phyloP scores from a whole-genome alignment of 129 eudicot species.

The Saussurea involucrata region DNA sequence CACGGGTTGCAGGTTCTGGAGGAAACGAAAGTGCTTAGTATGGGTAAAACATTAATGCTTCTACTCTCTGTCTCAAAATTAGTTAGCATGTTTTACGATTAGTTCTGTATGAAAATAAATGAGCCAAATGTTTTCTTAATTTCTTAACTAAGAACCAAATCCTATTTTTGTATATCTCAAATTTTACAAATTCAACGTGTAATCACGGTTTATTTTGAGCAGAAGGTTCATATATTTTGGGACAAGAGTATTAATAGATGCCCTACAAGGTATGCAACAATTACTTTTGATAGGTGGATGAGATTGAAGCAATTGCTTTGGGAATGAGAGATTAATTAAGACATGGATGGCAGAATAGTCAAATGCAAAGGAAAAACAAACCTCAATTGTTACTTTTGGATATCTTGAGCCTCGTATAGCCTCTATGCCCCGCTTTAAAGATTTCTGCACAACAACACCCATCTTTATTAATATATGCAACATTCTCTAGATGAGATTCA shows the following conservation, averaged over 20 bases:
- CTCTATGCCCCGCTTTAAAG: slow-evolving; percentile 26
- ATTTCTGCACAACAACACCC: slow-evolving; percentile 34
- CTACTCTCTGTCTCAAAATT: background rate
- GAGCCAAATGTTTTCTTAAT: background rate
- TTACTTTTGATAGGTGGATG: background rate
- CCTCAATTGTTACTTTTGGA: slow-evolving; percentile 44
- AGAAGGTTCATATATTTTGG: background rate
- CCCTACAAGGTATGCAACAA: background rate
- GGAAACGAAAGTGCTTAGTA: slow-evolving; percentile 6
- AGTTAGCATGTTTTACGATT: background rate
- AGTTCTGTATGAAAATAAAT: background rate
- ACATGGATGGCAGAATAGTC: background rate
- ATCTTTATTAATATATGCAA: background rate
- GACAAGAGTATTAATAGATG: background rate
- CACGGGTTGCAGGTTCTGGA: slow-evolving; percentile 16
- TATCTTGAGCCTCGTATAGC: slow-evolving; percentile 17
- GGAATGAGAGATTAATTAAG: background rate
- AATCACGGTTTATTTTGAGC: background rate
- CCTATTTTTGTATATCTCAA: background rate
- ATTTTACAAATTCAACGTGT: background rate
- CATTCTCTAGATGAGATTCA: background rate
- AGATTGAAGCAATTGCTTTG: background rate
- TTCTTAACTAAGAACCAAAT: background rate
- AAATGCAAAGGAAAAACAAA: slow-evolving; percentile 36
- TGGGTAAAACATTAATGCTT: background rate